Evolutionary conservation across 169 alveolate species (phyloP), one percentile per base, ranked within the genome.

Genomic region (Plasmodium chabaudi): DNA sequence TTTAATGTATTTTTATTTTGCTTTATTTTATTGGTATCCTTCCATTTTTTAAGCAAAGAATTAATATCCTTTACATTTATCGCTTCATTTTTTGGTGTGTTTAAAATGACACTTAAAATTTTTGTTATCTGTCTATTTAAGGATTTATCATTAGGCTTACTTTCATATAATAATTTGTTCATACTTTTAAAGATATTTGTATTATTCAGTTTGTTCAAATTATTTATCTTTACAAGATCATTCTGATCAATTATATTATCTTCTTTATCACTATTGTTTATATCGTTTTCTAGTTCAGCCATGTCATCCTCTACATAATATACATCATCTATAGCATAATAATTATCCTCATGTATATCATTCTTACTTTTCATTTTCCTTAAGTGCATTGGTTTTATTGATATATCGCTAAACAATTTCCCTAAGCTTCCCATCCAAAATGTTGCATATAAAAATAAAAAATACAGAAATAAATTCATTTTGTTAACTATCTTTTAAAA

Each of bases 31-130:
- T 64, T 86, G 7, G 69, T 21, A 13, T 69, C 19, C 39, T 51
- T 69, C 91, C 91, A 86, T 49, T 59, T 86, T 63, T 61, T 51
- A 13, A 86, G 63, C 42, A 86, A n/a, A 25, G 25, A 42, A 69
- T 86, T 70, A 47, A 86, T 49, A 65, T 86, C 91, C 47, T 86
- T 86, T 9, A 86, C 12, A 21, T 86, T 57, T 23, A 86, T 72
- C 42, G 42, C 4, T 69, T 86, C 87, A 15, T 70, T 17, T 19
- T 57, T 3, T 9, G 91, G 91, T 10, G 71, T 70, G 60, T 61
- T 57, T 69, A 86, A 64, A 10, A 87, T 87, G 39, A 59, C 25
- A 12, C 77, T 69, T 70, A 86, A 44, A 69, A 86, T 86, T 59
- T 86, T 17, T 39, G 63, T 60, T 46, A 69, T 39, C 17, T 47